phyloP scores from a whole-genome alignment of 345 rosid genomes.

The Salix caprea region DNA sequence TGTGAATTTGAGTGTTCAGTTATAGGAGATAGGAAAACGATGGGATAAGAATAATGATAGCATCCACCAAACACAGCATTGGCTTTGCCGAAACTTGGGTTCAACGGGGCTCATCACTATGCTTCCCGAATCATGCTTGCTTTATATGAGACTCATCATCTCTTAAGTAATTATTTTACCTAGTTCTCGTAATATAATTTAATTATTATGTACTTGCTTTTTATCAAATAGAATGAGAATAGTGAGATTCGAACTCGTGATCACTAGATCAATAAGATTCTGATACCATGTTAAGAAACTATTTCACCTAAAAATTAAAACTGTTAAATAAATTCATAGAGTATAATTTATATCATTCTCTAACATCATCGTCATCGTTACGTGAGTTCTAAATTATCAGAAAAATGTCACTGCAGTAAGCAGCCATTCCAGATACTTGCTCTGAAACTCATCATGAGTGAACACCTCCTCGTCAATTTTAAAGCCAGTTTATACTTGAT shows the following conservation, averaged over 20 bases:
- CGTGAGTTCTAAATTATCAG: neutral
- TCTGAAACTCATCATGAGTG: neutral
- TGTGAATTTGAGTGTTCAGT: neutral
- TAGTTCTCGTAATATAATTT: no score
- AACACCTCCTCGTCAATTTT: neutral
- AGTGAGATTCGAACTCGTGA: no score
- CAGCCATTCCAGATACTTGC: neutral
- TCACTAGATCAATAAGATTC: accelerated
- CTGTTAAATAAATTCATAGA: no score
- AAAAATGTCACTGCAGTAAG: neutral
- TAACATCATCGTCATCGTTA: no score
- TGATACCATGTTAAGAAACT: no score
- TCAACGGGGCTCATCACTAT: neutral
- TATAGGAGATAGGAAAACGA: neutral
- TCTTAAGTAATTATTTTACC: no score
- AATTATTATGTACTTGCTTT: no score
- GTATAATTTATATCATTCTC: no score
- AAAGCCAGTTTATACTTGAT: neutral
- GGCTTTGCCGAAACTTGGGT: constrained; percentile 7
- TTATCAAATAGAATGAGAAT: no score
- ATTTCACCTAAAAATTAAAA: no score
- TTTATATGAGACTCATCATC: neutral
- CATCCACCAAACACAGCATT: constrained; percentile 4
- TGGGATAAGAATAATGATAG: neutral
- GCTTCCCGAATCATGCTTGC: neutral